These are phyloP conservation scores for Eimeria maxima DNA, from an alignment of 169 alveolate species.

Conservation along the genomic window DNA sequence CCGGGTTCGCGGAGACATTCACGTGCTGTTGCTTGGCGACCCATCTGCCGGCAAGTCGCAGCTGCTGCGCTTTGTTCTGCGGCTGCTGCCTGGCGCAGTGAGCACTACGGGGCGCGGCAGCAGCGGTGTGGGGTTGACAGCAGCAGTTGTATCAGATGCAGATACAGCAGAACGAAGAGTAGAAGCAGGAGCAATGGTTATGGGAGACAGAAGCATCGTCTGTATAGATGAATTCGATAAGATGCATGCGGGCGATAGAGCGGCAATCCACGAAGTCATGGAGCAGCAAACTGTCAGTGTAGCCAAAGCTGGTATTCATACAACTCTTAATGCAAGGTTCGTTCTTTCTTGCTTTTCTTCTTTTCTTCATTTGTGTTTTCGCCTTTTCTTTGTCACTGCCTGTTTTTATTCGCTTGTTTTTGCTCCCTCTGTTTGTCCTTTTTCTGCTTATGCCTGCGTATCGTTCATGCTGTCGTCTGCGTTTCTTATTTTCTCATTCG, in stretches of 20 bases:
- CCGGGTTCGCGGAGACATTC: constrained; percentile 98
- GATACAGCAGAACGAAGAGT: constrained; percentile 97
- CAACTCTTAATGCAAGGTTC: constrained; percentile 97
- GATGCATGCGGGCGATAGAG: constrained; percentile 99
- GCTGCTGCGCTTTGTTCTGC: constrained; percentile 96
- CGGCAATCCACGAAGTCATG: constrained; percentile 99
- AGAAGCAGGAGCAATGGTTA: constrained; percentile 99
- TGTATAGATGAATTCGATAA: constrained; percentile 99
- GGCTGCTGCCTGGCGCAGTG: constrained; percentile 97
- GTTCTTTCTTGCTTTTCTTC: neutral
- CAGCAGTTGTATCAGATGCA: constrained; percentile 98
- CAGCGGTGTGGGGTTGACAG: constrained; percentile 99
- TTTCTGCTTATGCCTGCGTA: neutral
- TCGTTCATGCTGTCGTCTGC: no score
- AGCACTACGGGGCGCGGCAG: constrained; percentile 99
- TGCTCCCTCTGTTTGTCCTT: neutral
- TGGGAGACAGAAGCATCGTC: constrained; percentile 98
- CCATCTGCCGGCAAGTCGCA: constrained; percentile 97
- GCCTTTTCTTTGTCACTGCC: neutral
- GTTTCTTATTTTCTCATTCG: no score
- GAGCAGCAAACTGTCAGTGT: constrained; percentile 99
- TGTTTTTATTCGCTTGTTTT: no score
- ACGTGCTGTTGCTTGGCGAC: constrained; percentile 97
- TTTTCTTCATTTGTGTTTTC: no score
- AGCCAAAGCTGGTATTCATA: constrained; percentile 99